Evolutionary conservation across 345 rosid genomes (phyloP).

Genomic region (Boechera divaricarpa): DNA sequence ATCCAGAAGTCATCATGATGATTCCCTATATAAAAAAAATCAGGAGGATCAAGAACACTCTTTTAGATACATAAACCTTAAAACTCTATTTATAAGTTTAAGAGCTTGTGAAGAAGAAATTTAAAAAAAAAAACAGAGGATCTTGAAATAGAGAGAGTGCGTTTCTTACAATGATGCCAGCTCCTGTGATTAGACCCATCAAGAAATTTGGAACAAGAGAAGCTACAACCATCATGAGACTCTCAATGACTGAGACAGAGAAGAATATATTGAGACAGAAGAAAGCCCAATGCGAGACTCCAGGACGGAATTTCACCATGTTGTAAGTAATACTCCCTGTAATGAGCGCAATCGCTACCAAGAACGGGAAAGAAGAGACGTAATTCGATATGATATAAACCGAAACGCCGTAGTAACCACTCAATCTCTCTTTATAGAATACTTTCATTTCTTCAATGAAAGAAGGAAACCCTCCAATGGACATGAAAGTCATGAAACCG

Average conservation of each 20-base stretch:
- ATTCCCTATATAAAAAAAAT: slow-evolving; percentile 56
- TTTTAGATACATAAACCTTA: slow-evolving; percentile 4
- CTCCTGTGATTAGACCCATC: slow-evolving; percentile 76
- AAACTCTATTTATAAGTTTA: background rate
- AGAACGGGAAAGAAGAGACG: slow-evolving; percentile 75
- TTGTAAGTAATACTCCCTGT: slow-evolving; percentile 62
- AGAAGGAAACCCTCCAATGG: slow-evolving; percentile 90
- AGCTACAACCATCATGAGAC: slow-evolving; percentile 91
- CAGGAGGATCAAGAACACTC: slow-evolving; percentile 12
- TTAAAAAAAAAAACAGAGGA: too few relatives aligned
- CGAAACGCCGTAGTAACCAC: slow-evolving; percentile 81
- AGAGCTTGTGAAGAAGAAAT: background rate
- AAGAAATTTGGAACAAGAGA: slow-evolving; percentile 80
- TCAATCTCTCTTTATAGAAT: slow-evolving; percentile 67
- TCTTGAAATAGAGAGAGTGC: slow-evolving; percentile 7
- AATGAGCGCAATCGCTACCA: slow-evolving; percentile 55
- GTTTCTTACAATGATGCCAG: slow-evolving; percentile 73
- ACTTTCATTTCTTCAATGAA: slow-evolving; percentile 88
- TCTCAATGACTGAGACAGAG: slow-evolving; percentile 73
- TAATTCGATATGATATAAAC: slow-evolving; percentile 76
- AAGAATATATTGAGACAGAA: slow-evolving; percentile 70
- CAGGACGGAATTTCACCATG: slow-evolving; percentile 71
- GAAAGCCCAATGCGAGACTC: slow-evolving; percentile 60
- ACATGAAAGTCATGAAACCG: slow-evolving; percentile 86
- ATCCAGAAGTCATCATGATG: slow-evolving; percentile 91